Base-by-base conservation (phyloP, 495 filamentous ascomycete genomes). In the Mytilinidion resinicola region DNA sequence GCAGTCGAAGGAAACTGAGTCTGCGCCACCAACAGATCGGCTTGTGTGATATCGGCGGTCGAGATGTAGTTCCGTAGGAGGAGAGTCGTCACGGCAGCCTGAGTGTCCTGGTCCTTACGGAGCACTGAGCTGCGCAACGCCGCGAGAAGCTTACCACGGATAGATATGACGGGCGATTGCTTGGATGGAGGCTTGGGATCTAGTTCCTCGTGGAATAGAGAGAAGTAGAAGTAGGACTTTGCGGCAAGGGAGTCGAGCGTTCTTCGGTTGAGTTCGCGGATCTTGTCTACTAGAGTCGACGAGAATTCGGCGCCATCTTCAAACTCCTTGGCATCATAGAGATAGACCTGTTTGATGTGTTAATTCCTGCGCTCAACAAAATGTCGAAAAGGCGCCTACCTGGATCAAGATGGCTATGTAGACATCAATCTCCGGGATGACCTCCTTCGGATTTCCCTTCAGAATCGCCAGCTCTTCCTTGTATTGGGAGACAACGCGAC, bases 211-310 rank as follows among this genome's bases (percentile, higher is more conserved):
- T 85, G 88, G 78, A 96, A 96, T 55, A 97, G 76, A 47, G 88
- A 89, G 73, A 89, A 95, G 77, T 98, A 98, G 73, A 96, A 97
- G 80, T 97, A 98, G 55, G 93, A 89, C 69, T 91, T 91, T 41
- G 93, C 90, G 50, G 91, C 89, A 33, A 98, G 83, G 43, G 91
- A 88, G 69, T 98, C 93, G 58, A 98, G 76, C 14, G 93, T 96
- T 55, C 93, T 86, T 52, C 93, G 90, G 77, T 98, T 98, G 60
- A 93, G 76, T 36, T 83, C 77, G 61, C 95, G 91, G 67, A 97
- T 83, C 65, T 84, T 86, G 68, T 91, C 87, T 53, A 90, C 85
- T 42, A 96, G 77, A 59, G 80, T 79, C 19, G 78, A 80, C 30
- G 92, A 96, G 75, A 97, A 96, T 51, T 86, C 79, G 63, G 87